Conservation (phyloP, 257 asterid genomes). For the Mitragyna speciosa region DNA sequence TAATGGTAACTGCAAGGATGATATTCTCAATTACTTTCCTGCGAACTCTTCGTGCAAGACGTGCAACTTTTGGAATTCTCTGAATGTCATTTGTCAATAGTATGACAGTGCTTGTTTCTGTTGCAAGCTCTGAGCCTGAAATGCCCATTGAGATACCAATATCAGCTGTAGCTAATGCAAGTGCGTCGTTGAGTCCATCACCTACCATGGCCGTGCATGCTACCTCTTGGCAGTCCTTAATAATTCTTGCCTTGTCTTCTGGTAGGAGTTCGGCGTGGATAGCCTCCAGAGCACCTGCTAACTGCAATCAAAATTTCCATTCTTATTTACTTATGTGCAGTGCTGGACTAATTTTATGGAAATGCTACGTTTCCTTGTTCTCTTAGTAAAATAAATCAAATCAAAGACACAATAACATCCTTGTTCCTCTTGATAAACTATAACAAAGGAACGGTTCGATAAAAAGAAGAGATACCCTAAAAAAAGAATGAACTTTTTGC, state of each 20-base stretch:
- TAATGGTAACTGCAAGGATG: conserved; percentile 46
- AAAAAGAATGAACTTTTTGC: neutral
- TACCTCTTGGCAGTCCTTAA: conserved; percentile 57
- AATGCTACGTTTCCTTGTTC: too few relatives aligned
- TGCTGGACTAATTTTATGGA: neutral
- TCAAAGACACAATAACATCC: too few relatives aligned
- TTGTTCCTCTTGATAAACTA: neutral
- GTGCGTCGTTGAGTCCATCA: conserved; percentile 86
- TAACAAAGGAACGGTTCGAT: neutral
- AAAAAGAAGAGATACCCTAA: neutral
- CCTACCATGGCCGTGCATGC: conserved; percentile 81
- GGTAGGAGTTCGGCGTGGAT: conserved; percentile 76
- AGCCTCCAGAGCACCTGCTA: conserved; percentile 53
- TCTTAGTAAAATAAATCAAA: too few relatives aligned
- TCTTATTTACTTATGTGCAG: neutral
- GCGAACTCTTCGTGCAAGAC: conserved; percentile 48
- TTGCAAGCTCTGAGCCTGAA: conserved; percentile 80
- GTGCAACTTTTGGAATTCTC: conserved; percentile 53
- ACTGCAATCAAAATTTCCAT: conserved; percentile 25
- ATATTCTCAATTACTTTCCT: conserved; percentile 68
- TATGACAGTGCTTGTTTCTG: conserved; percentile 66
- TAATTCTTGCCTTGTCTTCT: conserved; percentile 56
- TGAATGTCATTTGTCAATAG: conserved; percentile 82
- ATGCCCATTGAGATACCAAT: conserved; percentile 92
- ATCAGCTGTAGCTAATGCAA: conserved; percentile 76